phyloP scores from a whole-genome alignment of 352 stramenopile genomes.

The Phytopythium helicoides region DNA sequence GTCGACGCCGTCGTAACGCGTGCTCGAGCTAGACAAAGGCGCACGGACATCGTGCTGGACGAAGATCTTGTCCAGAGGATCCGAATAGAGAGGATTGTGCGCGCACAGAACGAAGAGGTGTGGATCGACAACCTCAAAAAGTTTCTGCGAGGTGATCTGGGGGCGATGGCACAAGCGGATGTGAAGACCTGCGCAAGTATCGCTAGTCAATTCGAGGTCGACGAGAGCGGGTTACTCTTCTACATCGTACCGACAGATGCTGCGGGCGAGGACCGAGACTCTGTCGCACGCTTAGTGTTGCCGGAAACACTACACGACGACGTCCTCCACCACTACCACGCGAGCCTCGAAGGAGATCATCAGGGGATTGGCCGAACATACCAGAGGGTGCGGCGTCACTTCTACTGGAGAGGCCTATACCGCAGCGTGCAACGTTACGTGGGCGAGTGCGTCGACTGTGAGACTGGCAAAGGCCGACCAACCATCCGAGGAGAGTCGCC shows the following conservation, averaged over 20 bases:
- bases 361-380: constrained; percentile 10
- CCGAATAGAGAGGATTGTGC: constrained; percentile 1
- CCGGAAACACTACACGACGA: constrained; percentile 7
- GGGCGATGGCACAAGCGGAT: too few relatives aligned
- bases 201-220: constrained; percentile 1
- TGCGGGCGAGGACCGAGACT: background rate
- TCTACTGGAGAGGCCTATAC: constrained; percentile 7
- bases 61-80: background rate
- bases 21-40: too few relatives aligned
- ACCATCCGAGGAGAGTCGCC: too few relatives aligned
- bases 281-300: constrained; percentile 4
- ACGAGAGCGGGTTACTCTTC: background rate
- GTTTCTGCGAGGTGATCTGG: constrained; percentile 6
- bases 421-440: constrained; percentile 4
- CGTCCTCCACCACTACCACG: constrained; percentile 11
- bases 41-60: too few relatives aligned
- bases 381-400: background rate
- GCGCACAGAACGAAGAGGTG: constrained; percentile 3
- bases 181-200: too few relatives aligned
- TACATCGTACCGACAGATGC: background rate
- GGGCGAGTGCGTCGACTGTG: background rate
- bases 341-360: constrained; percentile 7
- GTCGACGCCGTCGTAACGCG: too few relatives aligned
- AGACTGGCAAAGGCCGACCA: background rate
- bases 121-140: constrained; percentile 6